These are phyloP conservation scores for Hortaea sp. DNA, from an alignment of 2,329 filamentous ascomycete species.

Conservation along the genomic window DNA sequence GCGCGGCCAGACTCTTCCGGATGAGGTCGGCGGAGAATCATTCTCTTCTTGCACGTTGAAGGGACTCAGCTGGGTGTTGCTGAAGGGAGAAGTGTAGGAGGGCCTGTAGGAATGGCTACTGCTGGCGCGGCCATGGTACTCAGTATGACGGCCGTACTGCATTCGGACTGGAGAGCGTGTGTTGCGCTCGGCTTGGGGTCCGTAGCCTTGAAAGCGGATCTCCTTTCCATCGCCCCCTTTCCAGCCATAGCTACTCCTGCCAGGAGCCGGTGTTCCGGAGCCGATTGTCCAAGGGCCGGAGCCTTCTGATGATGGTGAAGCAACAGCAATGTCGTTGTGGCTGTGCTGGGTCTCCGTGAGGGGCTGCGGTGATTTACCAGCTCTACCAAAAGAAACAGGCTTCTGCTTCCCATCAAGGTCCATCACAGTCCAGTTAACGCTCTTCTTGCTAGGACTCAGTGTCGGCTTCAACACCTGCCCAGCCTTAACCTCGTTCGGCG, in stretches of 20 bases:
- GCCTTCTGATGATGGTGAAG: neutral
- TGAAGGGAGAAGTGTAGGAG: too few species aligned
- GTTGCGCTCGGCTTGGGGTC: conserved; percentile 22
- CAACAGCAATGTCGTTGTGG: conserved; percentile 1
- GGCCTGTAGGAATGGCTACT: neutral
- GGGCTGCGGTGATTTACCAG: neutral
- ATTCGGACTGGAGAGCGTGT: conserved; percentile 17
- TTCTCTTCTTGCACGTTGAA: conserved; percentile 2
- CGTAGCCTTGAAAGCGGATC: conserved; percentile 25
- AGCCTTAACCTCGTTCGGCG: conserved; percentile 4
- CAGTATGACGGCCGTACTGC: conserved; percentile 2
- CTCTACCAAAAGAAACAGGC: conserved; percentile 8
- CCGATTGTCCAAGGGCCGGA: conserved; percentile 13
- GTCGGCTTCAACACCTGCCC: conserved; percentile 11
- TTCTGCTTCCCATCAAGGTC: conserved; percentile 6
- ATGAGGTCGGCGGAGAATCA: conserved; percentile 1
- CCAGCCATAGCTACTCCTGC: conserved; percentile 20
- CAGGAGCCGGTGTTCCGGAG: conserved; percentile 1
- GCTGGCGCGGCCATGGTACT: neutral
- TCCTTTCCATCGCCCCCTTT: conserved; percentile 26
- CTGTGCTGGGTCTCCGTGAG: conserved; percentile 9
- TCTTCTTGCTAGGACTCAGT: conserved; percentile 8
- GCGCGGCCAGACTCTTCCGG: conserved; percentile 11
- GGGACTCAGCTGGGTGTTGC: too few species aligned
- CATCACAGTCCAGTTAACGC: conserved; percentile 10